Percentiles rank a stretch among this genome's conserved stretches.
Evolutionary conservation across 352 stramenopile genomes (phyloP).

Genomic region (Phytophthora podocarpi): DNA sequence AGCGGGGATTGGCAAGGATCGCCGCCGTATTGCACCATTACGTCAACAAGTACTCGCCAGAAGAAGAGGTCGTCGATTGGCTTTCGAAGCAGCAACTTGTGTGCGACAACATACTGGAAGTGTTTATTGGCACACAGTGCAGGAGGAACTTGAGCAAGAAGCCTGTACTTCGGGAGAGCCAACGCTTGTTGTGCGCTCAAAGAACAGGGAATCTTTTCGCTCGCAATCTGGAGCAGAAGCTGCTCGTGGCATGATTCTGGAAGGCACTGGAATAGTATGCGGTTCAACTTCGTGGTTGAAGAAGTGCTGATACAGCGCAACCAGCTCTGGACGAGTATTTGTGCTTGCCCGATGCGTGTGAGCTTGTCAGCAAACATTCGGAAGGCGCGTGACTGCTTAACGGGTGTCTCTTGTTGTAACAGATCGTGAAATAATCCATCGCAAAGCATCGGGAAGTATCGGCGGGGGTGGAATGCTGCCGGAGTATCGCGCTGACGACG

Average conservation of each 20-base stretch:
- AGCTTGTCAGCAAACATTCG: constrained; percentile 72
- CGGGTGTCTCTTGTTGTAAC: background rate
- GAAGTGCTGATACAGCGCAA: constrained; percentile 32
- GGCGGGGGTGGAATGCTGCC: constrained; percentile 45
- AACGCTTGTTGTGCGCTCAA: constrained; percentile 21
- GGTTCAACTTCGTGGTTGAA: constrained; percentile 17
- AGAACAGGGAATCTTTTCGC: constrained; percentile 4
- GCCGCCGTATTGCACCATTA: constrained; percentile 19
- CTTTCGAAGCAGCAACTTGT: constrained; percentile 67
- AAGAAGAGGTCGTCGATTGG: constrained; percentile 54
- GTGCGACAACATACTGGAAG: constrained; percentile 65
- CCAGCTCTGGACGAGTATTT: constrained; percentile 55
- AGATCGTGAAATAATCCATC: constrained; percentile 45
- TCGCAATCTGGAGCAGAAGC: constrained; percentile 53
- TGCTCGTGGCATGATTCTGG: constrained; percentile 56
- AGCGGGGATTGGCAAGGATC: constrained; percentile 33
- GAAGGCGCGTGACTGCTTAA: constrained; percentile 35
- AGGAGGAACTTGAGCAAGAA: constrained; percentile 49
- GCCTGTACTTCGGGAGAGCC: constrained; percentile 47
- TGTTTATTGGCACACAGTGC: constrained; percentile 50
- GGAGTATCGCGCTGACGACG: constrained; percentile 50
- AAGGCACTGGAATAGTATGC: constrained; percentile 46
- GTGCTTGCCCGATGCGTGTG: constrained; percentile 55
- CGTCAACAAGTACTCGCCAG: constrained; percentile 55
- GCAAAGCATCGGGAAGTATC: constrained; percentile 54